Percentiles rank a stretch among this genome's conserved stretches.
Conservation (phyloP, 2,329 filamentous ascomycete species). For the Penicillium sp. region DNA sequence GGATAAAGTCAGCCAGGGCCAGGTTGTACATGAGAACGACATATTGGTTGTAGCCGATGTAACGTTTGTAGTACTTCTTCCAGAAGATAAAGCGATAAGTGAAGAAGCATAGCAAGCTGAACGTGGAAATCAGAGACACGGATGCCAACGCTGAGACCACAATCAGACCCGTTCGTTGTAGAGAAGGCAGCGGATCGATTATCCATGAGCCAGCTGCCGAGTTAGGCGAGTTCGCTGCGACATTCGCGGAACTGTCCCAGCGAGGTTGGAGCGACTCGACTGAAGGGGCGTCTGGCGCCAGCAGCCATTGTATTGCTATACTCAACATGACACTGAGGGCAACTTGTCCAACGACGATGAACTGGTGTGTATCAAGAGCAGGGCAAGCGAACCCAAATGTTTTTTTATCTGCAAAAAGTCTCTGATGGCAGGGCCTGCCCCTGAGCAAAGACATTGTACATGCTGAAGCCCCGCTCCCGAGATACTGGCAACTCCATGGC, state of each 20-base stretch:
- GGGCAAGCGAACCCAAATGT: not conserved
- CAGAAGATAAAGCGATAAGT: conserved; percentile 23
- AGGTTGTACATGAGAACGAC: conserved; percentile 54
- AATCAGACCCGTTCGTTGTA: conserved; percentile 16
- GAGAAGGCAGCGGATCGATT: conserved; percentile 17
- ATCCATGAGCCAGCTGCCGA: conserved; percentile 12
- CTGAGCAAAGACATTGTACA: not conserved
- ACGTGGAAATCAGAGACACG: conserved; percentile 13
- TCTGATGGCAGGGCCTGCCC: not conserved
- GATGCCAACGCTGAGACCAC: conserved; percentile 11
- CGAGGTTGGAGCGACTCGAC: conserved; percentile 5
- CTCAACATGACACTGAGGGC: not conserved
- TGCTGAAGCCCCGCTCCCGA: not conserved
- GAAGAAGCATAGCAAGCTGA: conserved; percentile 17
- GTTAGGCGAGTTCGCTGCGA: conserved; percentile 20
- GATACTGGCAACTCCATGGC: not conserved
- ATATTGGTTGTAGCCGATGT: conserved; percentile 49
- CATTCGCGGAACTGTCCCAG: conserved; percentile 8
- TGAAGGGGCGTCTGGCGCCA: not conserved
- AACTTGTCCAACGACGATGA: not conserved
- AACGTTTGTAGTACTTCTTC: conserved; percentile 19
- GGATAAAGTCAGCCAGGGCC: conserved; percentile 51
- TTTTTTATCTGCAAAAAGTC: not conserved
- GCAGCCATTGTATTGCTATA: not conserved
- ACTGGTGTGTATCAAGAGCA: not conserved